Evolutionary conservation across 768 basidiomycete species (phyloP), one percentile per base, ranked within the genome.

Genomic region (Lentinus brumalis): DNA sequence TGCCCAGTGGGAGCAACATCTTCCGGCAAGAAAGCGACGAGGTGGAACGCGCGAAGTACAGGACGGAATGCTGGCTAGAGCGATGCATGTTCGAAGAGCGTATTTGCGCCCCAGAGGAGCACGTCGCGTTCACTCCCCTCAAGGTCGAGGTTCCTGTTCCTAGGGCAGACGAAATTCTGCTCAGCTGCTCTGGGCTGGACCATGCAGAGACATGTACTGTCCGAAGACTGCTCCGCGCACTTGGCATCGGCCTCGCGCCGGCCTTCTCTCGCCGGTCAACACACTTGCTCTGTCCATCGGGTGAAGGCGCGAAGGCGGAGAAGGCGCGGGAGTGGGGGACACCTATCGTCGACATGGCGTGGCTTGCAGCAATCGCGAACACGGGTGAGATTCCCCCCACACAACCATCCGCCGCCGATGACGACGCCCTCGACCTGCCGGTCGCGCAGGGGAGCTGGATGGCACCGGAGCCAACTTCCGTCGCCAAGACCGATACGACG

Each of bases 31-130:
- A 91, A 69, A 69, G 72, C 5, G 84, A 86, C 55, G 73, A 76
- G 7, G 11, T 39, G 0, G 67, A 78, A 63, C 79, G 83, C 49
- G 56, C 65, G 3, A 87, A 85, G 65, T 92, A 86, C 67, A 84
- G 94, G 46, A 96, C 95, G 0, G 95, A 97, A 72, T 96, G 92
- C 70, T 98, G 95, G 95, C 78, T 98, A 1, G 95, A 98, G 72
- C 83, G 83, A 46, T 96, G 92, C 67, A 81, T 94, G 14, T 88
- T 84, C 56, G 86, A 88, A 59, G 88, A 91, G 47, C 80, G 83
- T n/a, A 75, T 96, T 53, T 88, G 89, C 68, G 71, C 76, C 16
- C 77, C 84, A 0, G 83, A 86, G 1, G 89, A 89, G 45, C 86
- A 93, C 63, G 70, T 91, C 12, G 83, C 86, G 0, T 94, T 92